Evolutionary conservation across 2,329 filamentous ascomycete species (phyloP), one percentile per base, ranked within the genome.

Genomic region (Colletotrichum destructivum): DNA sequence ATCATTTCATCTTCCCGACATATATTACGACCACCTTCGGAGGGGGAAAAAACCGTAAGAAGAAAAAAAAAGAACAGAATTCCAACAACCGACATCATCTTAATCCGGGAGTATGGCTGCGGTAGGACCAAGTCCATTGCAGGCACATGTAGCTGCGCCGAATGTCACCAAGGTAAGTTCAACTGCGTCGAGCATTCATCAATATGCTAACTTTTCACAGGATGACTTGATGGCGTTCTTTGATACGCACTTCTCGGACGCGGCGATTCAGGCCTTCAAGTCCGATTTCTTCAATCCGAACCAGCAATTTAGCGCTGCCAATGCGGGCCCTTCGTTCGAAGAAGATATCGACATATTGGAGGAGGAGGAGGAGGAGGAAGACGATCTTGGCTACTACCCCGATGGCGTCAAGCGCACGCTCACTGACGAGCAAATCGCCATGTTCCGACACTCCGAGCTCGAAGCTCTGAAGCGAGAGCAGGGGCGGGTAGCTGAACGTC

Each of bases 371-470:
- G 31, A 35, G 2, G 31, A 35, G 35, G 89, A 91, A 49, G 92
- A 94, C 77, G 90, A 84, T 1, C 85, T 98, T 18, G 96, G 95
- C 21, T 96, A 94, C 81, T 98, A 98, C 76, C 82, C 89, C 1
- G 95, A 98, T 78, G 95, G 96, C 3, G 90, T 91, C 73, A 96
- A 96, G 79, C 92, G 96, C 51, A 98, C 95, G 21, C 86, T 98
- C 76, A 98, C 95, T 12, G 94, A 98, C 78, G 93, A 95, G 76
- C 94, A 98, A 84, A 94, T 98, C 75, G 90, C 90, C 64, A 96
- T 98, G 73, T 98, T 98, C 80, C 89, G 95, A 73, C 94, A 97
- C 79, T 96, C 93, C 2, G 96, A 98, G 81, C 88, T 97, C 26
- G 91, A 96, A 78, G 83, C 89, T 15, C 84, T 97, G 49, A 42